Percentiles rank a stretch among this genome's conserved stretches.
Evolutionary conservation across 352 stramenopile species (phyloP).

Genomic region (Phytophthora meadii): DNA sequence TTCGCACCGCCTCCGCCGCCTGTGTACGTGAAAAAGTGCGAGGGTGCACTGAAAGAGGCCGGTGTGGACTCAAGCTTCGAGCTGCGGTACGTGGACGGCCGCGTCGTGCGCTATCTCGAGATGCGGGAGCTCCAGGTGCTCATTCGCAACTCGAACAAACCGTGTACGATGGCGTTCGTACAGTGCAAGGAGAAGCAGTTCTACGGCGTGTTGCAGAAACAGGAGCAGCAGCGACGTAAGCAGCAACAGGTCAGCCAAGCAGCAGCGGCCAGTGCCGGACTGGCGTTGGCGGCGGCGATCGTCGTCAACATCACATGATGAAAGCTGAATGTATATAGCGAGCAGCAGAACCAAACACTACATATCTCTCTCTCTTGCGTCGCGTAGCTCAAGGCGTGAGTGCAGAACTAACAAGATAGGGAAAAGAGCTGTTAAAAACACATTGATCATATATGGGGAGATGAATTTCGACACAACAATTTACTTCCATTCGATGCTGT

Average conservation of each 20-base stretch:
- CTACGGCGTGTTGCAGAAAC: conserved; percentile 38
- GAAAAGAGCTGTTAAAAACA: conserved; percentile 3
- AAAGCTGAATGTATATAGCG: not conserved
- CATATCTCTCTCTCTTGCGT: no score
- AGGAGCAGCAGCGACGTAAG: conserved; percentile 37
- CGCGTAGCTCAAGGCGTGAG: no score
- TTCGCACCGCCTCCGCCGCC: conserved; percentile 63
- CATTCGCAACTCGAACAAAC: conserved; percentile 63
- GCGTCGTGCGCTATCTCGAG: conserved; percentile 63
- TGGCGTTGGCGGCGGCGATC: conserved; percentile 42
- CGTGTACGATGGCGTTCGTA: conserved; percentile 67
- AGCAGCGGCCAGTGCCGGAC: conserved; percentile 31
- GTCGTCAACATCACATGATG: conserved; percentile 45
- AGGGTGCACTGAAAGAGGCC: conserved; percentile 45
- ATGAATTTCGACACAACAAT: no score
- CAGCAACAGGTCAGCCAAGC: conserved; percentile 27
- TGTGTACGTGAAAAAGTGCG: conserved; percentile 62
- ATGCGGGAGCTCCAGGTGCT: conserved; percentile 73
- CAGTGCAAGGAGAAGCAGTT: conserved; percentile 63
- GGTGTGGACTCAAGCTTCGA: conserved; percentile 72
- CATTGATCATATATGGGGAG: not conserved
- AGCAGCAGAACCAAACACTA: no score
- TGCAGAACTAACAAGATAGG: no score
- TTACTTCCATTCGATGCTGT: no score
- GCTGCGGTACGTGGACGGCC: conserved; percentile 62